Evolutionary conservation across 805 yeast species (phyloP).

Genomic region (Teunomyces gatunensis): DNA sequence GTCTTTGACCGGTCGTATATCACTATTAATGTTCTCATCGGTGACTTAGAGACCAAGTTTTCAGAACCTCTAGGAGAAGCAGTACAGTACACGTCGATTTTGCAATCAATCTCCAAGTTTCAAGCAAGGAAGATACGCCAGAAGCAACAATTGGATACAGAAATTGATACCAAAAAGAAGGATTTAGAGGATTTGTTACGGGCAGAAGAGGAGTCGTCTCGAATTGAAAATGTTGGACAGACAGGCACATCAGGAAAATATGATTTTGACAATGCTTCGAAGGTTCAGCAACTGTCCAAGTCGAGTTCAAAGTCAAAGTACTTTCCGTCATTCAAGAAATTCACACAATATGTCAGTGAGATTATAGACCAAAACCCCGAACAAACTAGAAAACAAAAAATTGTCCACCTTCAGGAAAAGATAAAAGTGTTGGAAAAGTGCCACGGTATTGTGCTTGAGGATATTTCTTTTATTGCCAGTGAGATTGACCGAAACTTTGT

Average conservation of each 20-base stretch:
- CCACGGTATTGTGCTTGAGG: conserved; percentile 40
- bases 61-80: conserved; percentile 69
- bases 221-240: conserved; percentile 23
- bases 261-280: conserved; percentile 13
- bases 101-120: conserved; percentile 58
- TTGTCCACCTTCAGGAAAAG: conserved; percentile 48
- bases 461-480: conserved; percentile 40
- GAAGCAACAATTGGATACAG: conserved; percentile 28
- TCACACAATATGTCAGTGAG: conserved; percentile 53
- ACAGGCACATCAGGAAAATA: conserved; percentile 20
- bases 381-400: conserved; percentile 54
- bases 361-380: conserved; percentile 69
- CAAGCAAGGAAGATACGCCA: conserved; percentile 43
- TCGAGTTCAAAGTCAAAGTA: conserved; percentile 39
- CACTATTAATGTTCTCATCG: conserved; percentile 50
- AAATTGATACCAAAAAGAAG: conserved; percentile 28
- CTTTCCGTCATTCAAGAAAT: conserved; percentile 47
- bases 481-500: conserved; percentile 47
- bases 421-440: conserved; percentile 54
- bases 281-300: neutral
- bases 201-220: conserved; percentile 28
- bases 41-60: conserved; percentile 55
- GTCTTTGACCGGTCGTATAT: conserved; percentile 70
- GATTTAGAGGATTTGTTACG: conserved; percentile 29
- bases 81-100: conserved; percentile 61